Base-by-base conservation (phyloP, 2,329 filamentous ascomycete species). In the Pseudophaeomoniella oleicola region DNA sequence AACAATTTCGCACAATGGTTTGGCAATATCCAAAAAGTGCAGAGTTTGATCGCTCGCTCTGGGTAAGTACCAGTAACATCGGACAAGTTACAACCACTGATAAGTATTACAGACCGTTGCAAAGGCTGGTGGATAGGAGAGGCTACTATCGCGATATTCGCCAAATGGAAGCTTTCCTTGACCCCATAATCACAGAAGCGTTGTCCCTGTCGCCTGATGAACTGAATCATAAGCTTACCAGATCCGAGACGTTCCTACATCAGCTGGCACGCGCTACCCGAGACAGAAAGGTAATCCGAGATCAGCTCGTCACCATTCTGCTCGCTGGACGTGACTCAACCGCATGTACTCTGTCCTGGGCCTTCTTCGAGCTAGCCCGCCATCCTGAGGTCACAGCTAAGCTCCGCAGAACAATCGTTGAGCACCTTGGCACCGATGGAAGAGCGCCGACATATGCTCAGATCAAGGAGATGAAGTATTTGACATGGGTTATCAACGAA, bases 311-410 rank as follows among this genome's bases (percentile, higher is more conserved):
- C 12, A 78, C 80, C 32, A 72, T 94, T 9, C 71, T 94, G 2
- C 71, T 94, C 12, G 87, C 87, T 2, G 86, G 84, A 11, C 55
- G 62, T 14, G 87, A 94, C 56, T 94, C 87, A 11, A 94, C 87
- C 0, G 86, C 86, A 18, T 73, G 69, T 12, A 85, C 82, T 0
- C 67, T 94, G 1, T 81, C 77, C 0, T 94, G 85, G 79, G 67
- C 73, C 22, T 67, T 94, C 40, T 92, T 90, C 56, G 84, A 94
- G 56, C 68, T 94, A 2, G 72, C 78, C 27, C 73, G 75, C 12
- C 69, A 83, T 45, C 84, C 85, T 0, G 62, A 72, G 2, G 67
- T 74, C 2, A 71, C 85, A 3, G 54, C 63, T 36, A 81, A 75
- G 52, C 67, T 94, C 36, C 75, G 86, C 16, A 57, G 63, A 16